Conservation (phyloP, 352 stramenopile species). For the Globisporangium alternatum region DNA sequence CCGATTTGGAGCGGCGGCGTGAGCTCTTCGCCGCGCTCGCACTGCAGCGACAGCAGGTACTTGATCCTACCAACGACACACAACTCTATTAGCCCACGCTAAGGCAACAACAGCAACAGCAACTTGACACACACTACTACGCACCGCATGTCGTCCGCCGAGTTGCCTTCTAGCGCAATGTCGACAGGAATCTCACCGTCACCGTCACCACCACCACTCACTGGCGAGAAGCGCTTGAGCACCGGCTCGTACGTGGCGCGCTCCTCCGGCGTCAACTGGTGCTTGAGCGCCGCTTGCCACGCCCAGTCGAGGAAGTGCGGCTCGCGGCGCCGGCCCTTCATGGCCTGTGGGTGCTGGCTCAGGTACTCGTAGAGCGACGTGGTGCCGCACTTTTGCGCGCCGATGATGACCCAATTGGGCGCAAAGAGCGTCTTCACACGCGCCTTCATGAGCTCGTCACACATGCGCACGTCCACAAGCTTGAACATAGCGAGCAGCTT, state of each 20-base stretch:
- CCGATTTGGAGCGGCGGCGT: slow-evolving; percentile 80
- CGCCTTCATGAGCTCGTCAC: slow-evolving; percentile 28
- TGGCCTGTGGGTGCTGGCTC: slow-evolving; percentile 86
- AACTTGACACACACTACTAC: background rate
- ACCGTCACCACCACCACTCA: background rate
- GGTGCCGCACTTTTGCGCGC: slow-evolving; percentile 61
- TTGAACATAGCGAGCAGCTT: slow-evolving; percentile 42
- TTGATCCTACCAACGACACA: slow-evolving; percentile 33
- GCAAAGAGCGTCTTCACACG: slow-evolving; percentile 23
- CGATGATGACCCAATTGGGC: slow-evolving; percentile 59
- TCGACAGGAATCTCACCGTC: slow-evolving; percentile 2
- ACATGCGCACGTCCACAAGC: slow-evolving; percentile 35
- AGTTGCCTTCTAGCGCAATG: slow-evolving; percentile 25
- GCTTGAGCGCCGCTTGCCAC: slow-evolving; percentile 35
- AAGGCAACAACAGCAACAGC: background rate
- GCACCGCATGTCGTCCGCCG: slow-evolving; percentile 43
- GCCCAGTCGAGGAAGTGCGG: slow-evolving; percentile 67
- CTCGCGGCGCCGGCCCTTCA: slow-evolving; percentile 62
- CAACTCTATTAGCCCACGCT: slow-evolving; percentile 1
- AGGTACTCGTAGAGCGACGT: slow-evolving; percentile 62
- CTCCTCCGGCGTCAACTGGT: slow-evolving; percentile 24
- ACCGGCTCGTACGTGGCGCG: slow-evolving; percentile 25
- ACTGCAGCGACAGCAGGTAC: slow-evolving; percentile 52
- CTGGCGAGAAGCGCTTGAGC: slow-evolving; percentile 21
- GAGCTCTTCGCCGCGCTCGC: slow-evolving; percentile 22